A percentile compares a stretch with the other conserved stretches of the same genome.
phyloP scores from a whole-genome alignment of 495 filamentous ascomycete species.

The Daldinia bambusicola region DNA sequence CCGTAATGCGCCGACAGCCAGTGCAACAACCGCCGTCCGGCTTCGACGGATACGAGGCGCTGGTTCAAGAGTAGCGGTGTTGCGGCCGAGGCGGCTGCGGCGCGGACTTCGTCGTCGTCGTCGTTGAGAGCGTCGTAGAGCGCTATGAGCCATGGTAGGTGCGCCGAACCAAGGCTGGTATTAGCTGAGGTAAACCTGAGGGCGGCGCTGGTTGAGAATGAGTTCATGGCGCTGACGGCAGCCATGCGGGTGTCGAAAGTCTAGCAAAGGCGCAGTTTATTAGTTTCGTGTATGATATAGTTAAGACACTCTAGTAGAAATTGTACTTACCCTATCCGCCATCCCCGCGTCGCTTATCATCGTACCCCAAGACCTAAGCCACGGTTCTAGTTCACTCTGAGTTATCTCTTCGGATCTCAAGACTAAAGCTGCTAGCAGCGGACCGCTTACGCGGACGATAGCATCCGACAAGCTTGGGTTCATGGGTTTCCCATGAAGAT shows the following conservation, averaged over 20 bases:
- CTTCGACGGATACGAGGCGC: slow-evolving; percentile 54
- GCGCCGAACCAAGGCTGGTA: slow-evolving; percentile 20
- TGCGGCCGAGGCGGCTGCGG: slow-evolving; percentile 65
- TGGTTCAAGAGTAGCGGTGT: slow-evolving; percentile 50
- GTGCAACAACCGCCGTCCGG: slow-evolving; percentile 49
- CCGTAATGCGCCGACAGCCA: slow-evolving; percentile 50
- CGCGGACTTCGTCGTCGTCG: slow-evolving; percentile 89
- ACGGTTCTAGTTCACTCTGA: slow-evolving; percentile 29
- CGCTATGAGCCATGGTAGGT: slow-evolving; percentile 55
- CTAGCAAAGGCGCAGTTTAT: slow-evolving; percentile 49
- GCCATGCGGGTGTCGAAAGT: slow-evolving; percentile 73
- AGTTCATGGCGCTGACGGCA: slow-evolving; percentile 56
- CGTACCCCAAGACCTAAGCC: slow-evolving; percentile 54
- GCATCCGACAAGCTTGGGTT: slow-evolving; percentile 58
- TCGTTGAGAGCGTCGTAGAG: slow-evolving; percentile 76
- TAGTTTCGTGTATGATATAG: not conserved
- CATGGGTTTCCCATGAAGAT: slow-evolving; percentile 48
- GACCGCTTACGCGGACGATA: slow-evolving; percentile 57
- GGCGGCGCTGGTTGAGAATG: slow-evolving; percentile 49
- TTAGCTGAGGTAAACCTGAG: slow-evolving; percentile 21
- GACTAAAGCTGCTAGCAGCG: slow-evolving; percentile 50
- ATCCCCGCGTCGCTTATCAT: slow-evolving; percentile 56
- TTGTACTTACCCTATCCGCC: slow-evolving; percentile 56
- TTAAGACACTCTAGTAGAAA: not conserved
- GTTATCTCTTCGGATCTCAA: slow-evolving; percentile 13